A percentile compares a stretch with the other conserved stretches of the same genome.
phyloP scores from a whole-genome alignment of 2,329 filamentous ascomycete genomes.

The Neonectria sp. region DNA sequence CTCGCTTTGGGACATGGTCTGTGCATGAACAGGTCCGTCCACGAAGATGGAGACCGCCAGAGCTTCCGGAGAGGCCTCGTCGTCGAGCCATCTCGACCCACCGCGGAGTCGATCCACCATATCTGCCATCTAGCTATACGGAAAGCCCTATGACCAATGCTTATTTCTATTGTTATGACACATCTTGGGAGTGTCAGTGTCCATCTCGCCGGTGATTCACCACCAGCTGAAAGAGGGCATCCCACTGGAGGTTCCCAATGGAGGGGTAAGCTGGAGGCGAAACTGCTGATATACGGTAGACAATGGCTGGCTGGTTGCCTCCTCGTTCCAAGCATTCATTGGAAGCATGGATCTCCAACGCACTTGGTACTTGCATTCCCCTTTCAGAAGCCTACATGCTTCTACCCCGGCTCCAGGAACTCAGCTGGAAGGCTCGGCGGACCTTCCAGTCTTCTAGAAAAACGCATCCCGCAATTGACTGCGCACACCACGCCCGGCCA shows the following conservation, averaged over 20 bases:
- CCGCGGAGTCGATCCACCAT: neutral
- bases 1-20: neutral
- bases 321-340: neutral
- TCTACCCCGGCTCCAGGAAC: neutral
- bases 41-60: neutral
- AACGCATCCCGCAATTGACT: neutral
- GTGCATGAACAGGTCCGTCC: neutral
- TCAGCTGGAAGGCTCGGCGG: neutral
- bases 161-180: neutral
- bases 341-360: neutral
- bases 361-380: neutral
- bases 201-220: neutral
- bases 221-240: neutral
- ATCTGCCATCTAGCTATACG: neutral
- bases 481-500: conserved; percentile 2
- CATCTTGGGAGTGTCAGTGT: too few relatives aligned
- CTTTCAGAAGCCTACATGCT: neutral
- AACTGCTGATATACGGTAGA: neutral
- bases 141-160: neutral
- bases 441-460: conserved; percentile 1
- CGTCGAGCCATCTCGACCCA: too few relatives aligned
- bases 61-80: neutral
- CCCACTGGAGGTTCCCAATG: neutral
- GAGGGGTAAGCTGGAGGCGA: neutral
- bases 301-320: neutral